Evolutionary conservation across 495 filamentous ascomycete genomes (phyloP).

Genomic region (Chlorociboria aeruginascens): DNA sequence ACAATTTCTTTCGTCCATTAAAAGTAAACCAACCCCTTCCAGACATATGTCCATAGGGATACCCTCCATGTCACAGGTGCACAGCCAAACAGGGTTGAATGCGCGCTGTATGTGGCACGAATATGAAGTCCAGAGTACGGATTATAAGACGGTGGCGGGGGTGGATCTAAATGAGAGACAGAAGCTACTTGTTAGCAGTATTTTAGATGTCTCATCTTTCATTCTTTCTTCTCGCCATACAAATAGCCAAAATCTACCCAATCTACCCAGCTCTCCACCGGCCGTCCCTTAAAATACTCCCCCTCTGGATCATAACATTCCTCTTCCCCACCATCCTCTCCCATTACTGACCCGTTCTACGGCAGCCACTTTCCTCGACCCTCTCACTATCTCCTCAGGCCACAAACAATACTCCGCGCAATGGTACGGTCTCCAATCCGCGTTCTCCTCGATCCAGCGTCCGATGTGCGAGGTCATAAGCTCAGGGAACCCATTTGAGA

Average conservation of each 20-base stretch:
- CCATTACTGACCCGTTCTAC: neutral
- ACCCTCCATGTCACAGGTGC: neutral
- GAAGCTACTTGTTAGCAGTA: constrained; percentile 38
- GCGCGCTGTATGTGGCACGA: neutral
- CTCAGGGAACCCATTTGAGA: constrained; percentile 41
- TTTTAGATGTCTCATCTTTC: constrained; percentile 34
- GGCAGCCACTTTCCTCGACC: constrained; percentile 17
- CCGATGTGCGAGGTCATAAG: constrained; percentile 35
- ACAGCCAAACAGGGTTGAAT: neutral
- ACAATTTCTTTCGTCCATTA: neutral
- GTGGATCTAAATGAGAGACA: constrained; percentile 33
- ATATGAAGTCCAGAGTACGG: constrained; percentile 33
- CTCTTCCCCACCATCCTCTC: neutral
- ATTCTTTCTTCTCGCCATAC: neutral
- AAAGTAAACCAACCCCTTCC: neutral
- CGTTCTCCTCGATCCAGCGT: constrained; percentile 23
- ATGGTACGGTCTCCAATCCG: constrained; percentile 16
- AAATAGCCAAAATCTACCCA: neutral
- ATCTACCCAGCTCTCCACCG: constrained; percentile 38
- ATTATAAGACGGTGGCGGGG: constrained; percentile 34
- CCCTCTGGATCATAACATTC: constrained; percentile 31
- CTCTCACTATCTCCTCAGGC: constrained; percentile 12
- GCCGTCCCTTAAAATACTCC: constrained; percentile 42
- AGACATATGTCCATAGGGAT: constrained; percentile 5
- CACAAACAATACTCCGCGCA: constrained; percentile 17